Conservation (phyloP, 306 rosid genomes). For the Malus asiatica region DNA sequence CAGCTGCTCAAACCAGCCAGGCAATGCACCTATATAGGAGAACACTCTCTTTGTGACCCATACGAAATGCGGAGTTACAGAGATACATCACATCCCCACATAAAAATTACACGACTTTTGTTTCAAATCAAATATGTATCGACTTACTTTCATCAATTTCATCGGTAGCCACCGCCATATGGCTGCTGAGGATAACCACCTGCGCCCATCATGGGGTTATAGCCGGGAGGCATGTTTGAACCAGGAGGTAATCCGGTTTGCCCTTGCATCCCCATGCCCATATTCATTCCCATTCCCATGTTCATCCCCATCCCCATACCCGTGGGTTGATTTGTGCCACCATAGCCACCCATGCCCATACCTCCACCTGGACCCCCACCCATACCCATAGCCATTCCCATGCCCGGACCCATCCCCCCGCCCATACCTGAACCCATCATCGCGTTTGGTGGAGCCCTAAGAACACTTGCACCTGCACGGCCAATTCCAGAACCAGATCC, state of each 20-base stretch:
- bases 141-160: constrained; percentile 25
- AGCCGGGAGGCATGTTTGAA: constrained; percentile 52
- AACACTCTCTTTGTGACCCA: constrained; percentile 36
- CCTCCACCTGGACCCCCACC: constrained; percentile 26
- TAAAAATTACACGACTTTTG: constrained; percentile 30
- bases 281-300: constrained; percentile 41
- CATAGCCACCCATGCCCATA: constrained; percentile 36
- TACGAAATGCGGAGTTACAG: constrained; percentile 23
- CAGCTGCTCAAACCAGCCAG: constrained; percentile 15
- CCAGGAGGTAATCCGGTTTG: constrained; percentile 55
- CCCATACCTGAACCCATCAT: constrained; percentile 67
- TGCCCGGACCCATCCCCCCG: constrained; percentile 32
- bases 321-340: constrained; percentile 21
- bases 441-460: constrained; percentile 46
- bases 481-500: constrained; percentile 97
- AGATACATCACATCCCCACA: constrained; percentile 32
- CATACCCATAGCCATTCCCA: constrained; percentile 32
- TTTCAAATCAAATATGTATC: constrained; percentile 10
- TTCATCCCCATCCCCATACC: constrained; percentile 23
- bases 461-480: constrained; percentile 63
- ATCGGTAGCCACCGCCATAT: constrained; percentile 68
- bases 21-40: constrained; percentile 15
- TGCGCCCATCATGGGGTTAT: constrained; percentile 72
- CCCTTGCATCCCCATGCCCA: constrained; percentile 80
- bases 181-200: constrained; percentile 82